Evolutionary conservation across 768 basidiomycete species (phyloP), one percentile per base, ranked within the genome.

Genomic region (Suillus paluster): DNA sequence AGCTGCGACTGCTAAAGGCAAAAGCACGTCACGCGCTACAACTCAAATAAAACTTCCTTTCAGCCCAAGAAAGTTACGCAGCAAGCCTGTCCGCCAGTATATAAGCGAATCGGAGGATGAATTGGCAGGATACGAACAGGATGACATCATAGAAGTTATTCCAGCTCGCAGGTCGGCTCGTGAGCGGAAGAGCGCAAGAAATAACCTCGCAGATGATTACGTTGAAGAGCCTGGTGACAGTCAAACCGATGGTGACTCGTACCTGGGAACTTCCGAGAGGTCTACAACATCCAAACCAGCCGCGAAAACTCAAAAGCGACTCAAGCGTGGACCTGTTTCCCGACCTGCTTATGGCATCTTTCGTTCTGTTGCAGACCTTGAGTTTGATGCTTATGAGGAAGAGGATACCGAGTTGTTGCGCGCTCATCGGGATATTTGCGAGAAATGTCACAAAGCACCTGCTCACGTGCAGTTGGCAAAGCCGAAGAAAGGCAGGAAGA

Each of bases 401-500:
- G 84, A 87, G 34, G 85, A 85, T 36, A 80, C 78, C 4, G 81
- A 75, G n/a, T 69, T 81, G 23, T 77, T 92, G 56, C 75, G 85
- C n/a, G 76, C 73, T 14, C 92, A 94, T 74, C 82, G 90, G 52
- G 65, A 74, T 48, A 73, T 83, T 1, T 94, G 92, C 71, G 91
- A 92, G 71, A 94, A 86, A 70, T 94, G 92, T 63, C 84, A 86
- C 61, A 72, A 76, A 23, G 66, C 64, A 45, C 90, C 92, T 4
- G 81, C 88, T 27, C 87, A 93, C 68, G 64, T 78, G 38, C 77
- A 82, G 44, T 67, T 90, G 55, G 72, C 71, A 56, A 71, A 67
- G 45, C 77, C 74, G 57, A 65, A 33, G 42, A 81, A 76, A 66
- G 78, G 78, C 55, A 84, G 78, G 57, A 73, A 67, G 62, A 80